Evolutionary conservation across 1,284 basidiomycete species (phyloP).

Genomic region (Puccinia horiana): DNA sequence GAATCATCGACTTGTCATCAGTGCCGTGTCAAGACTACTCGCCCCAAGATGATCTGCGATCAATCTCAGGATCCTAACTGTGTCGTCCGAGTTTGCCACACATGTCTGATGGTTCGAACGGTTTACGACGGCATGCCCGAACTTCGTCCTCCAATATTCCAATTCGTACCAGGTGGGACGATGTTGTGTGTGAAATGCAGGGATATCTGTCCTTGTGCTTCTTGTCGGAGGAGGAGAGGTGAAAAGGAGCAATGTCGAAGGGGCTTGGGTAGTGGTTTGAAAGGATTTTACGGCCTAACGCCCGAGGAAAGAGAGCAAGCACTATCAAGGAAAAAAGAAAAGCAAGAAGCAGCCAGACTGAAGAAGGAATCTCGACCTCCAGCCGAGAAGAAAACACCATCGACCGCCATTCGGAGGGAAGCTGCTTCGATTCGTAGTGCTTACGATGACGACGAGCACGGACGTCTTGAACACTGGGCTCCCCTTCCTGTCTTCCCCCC

Average conservation of each 20-base stretch:
- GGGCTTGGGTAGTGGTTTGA: conserved; percentile 16
- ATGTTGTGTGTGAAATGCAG: conserved; percentile 47
- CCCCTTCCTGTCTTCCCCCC: conserved; percentile 43
- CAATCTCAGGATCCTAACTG: conserved; percentile 47
- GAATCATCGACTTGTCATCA: conserved; percentile 49
- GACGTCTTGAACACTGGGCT: conserved; percentile 40
- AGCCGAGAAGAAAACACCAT: conserved; percentile 10
- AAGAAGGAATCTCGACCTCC: not conserved
- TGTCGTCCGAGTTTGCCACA: conserved; percentile 33
- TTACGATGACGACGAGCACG: conserved; percentile 42
- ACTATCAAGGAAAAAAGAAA: conserved; percentile 6
- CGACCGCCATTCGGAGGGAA: conserved; percentile 16
- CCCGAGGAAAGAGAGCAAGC: conserved; percentile 11
- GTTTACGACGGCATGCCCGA: conserved; percentile 43
- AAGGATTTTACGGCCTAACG: conserved; percentile 23
- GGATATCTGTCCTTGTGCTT: conserved; percentile 43
- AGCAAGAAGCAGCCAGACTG: conserved; percentile 5
- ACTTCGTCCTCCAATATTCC: conserved; percentile 40
- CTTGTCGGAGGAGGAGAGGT: conserved; percentile 39
- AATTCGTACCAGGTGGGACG: conserved; percentile 45
- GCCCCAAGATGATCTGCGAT: conserved; percentile 49
- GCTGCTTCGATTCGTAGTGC: conserved; percentile 17
- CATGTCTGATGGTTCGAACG: conserved; percentile 27
- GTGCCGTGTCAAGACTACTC: conserved; percentile 46
- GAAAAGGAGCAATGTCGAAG: conserved; percentile 35